Evolutionary conservation across 2,329 filamentous ascomycete species (phyloP).

Genomic region (Epichloe typhina): DNA sequence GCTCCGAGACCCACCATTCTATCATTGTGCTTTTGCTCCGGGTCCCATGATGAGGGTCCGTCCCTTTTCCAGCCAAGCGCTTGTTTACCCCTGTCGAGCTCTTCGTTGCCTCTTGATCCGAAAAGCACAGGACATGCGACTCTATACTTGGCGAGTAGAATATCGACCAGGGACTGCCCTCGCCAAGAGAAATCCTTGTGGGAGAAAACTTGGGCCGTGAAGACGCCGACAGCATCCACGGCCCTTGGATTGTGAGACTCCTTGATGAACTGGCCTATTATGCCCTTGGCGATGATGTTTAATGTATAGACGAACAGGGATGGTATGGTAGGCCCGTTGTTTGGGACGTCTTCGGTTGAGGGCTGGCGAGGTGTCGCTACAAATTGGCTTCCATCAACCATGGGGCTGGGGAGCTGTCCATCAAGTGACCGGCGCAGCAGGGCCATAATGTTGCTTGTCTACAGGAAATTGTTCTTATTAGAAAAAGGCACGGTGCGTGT

Average conservation of each 20-base stretch:
- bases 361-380: constrained; percentile 33
- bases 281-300: constrained; percentile 60
- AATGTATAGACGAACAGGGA: constrained; percentile 61
- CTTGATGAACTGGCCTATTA: constrained; percentile 56
- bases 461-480: neutral
- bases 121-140: constrained; percentile 74
- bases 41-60: constrained; percentile 42
- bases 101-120: constrained; percentile 65
- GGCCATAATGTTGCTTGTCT: constrained; percentile 24
- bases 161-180: constrained; percentile 59
- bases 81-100: constrained; percentile 50
- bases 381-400: constrained; percentile 42
- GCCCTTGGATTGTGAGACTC: constrained; percentile 52
- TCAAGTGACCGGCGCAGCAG: constrained; percentile 40
- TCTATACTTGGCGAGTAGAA: constrained; percentile 76
- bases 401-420: constrained; percentile 35
- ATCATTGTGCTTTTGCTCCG: constrained; percentile 62
- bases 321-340: constrained; percentile 44
- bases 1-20: constrained; percentile 74
- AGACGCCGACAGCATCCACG: constrained; percentile 68
- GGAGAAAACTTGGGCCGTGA: constrained; percentile 63
- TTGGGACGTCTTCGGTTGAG: constrained; percentile 30
- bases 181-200: constrained; percentile 53
- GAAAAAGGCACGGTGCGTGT: neutral
- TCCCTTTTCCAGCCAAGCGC: constrained; percentile 64